Base-by-base conservation (phyloP, 108 stramenopile species). In the Aurantiochytrium sp. region DNA sequence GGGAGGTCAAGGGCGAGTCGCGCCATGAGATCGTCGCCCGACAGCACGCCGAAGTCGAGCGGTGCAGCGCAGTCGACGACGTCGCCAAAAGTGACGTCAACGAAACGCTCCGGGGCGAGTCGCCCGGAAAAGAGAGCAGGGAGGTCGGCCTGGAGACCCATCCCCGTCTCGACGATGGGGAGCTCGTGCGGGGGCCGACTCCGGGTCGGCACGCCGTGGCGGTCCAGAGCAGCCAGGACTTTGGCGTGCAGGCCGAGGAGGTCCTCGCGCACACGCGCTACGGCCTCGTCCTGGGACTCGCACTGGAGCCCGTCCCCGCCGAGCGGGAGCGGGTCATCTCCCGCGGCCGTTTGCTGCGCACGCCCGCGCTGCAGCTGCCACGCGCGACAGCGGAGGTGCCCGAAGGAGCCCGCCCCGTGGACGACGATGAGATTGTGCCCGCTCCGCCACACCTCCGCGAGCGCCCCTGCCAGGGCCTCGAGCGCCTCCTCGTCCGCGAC, bases 401-500 rank as follows among this genome's bases (percentile, higher is more conserved):
- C 73, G 45, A 81, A 81, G 27, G 73, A 81, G 24, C 73, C 73
- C 30, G 73, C 73, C n/a, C 73, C 73, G 39, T 81, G 73, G 10
- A 81, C 73, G 12, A 81, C 39, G 39, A 81, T 81, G 42, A 81
- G 42, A 24, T 81, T 24, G 2, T 12, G 6, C 6, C 73, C 45
- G 19, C 32, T 48, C 2, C 19, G 6, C 42, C 45, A 48, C 1
- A 81, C 73, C 30, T 48, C 10, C n/a, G 73, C 73, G 17, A 81
- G 24, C 27, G 73, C 73, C 17, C 27, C 73, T 39, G 73, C 39
- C 73, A 81, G 24, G 42, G 73, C 45, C 6, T 48, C 39, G 32
- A 81, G 39, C 12, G 73, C 73, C 36, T 2, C 73, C 8, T 81
- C 45, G 30, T 41, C 24, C 42, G 45, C 42, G 19, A 12, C 45